Evolutionary conservation across 495 filamentous ascomycete species (phyloP).

Genomic region (Melanomma pulvis-pyrius): DNA sequence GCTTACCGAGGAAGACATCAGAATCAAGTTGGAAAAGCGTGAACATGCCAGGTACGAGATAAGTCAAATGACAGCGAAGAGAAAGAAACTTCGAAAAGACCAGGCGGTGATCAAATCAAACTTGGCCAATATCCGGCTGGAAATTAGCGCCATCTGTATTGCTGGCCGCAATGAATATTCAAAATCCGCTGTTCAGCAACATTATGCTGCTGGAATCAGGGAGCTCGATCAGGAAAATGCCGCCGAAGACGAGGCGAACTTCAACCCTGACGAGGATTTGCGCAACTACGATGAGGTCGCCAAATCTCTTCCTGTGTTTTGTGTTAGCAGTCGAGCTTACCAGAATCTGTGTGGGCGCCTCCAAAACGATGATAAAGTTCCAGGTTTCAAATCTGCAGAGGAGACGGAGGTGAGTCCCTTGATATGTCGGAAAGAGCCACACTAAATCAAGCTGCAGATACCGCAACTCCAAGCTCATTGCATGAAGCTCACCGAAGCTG

Average conservation of each 20-base stretch:
- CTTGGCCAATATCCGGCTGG: conserved; percentile 43
- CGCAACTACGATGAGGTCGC: conserved; percentile 63
- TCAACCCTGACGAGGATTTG: conserved; percentile 48
- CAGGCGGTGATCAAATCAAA: conserved; percentile 42
- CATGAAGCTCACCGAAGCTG: conserved; percentile 54
- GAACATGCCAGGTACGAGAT: conserved; percentile 12
- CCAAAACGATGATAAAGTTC: conserved; percentile 50
- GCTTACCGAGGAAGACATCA: conserved; percentile 47
- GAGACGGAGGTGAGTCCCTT: conserved; percentile 45
- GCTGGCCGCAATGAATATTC: conserved; percentile 58
- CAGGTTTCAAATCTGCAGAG: conserved; percentile 53
- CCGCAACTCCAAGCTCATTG: conserved; percentile 61
- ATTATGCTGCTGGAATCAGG: conserved; percentile 61
- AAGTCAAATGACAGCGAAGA: conserved; percentile 44
- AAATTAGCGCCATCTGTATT: conserved; percentile 56
- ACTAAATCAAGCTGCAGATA: conserved; percentile 48
- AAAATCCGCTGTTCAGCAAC: conserved; percentile 54
- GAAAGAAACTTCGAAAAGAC: conserved; percentile 46
- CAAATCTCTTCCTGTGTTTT: conserved; percentile 60
- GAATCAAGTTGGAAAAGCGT: conserved; percentile 29
- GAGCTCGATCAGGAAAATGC: conserved; percentile 55
- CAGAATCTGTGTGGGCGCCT: conserved; percentile 62
- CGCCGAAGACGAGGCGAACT: conserved; percentile 51
- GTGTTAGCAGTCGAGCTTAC: conserved; percentile 60
- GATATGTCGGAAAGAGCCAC: background rate